Conservation (phyloP, 1,139 yeast species). For the Maudiozyma humilis region DNA sequence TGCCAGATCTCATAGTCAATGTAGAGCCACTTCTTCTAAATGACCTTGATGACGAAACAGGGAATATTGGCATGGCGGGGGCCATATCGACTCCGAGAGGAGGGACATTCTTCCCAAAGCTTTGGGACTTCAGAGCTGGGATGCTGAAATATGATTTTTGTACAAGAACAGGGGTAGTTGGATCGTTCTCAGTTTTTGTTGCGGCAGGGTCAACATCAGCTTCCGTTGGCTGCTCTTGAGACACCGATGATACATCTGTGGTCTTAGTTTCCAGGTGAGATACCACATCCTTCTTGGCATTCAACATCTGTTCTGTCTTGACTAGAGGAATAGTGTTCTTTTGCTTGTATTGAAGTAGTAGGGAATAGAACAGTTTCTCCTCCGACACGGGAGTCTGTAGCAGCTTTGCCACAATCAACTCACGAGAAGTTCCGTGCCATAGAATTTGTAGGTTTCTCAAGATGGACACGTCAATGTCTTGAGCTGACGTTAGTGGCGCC, state of each 20-base stretch:
- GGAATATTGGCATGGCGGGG: conserved; percentile 19
- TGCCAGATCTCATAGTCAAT: conserved; percentile 13
- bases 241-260: too few species aligned
- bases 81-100: conserved; percentile 7
- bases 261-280: neutral
- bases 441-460: conserved; percentile 76
- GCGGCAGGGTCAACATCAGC: neutral
- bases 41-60: conserved; percentile 25
- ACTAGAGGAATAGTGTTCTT: conserved; percentile 29
- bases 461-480: conserved; percentile 72
- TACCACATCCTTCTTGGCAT: neutral
- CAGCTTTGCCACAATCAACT: conserved; percentile 51
- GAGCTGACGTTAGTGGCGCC: conserved; percentile 35
- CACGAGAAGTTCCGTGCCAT: conserved; percentile 79
- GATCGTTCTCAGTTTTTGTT: conserved; percentile 6
- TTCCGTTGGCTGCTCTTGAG: neutral
- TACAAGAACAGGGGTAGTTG: conserved; percentile 23
- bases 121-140: conserved; percentile 16
- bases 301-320: conserved; percentile 6
- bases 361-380: conserved; percentile 83
- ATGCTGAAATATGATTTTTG: conserved; percentile 30
- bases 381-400: conserved; percentile 56
- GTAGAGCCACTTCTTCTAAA: conserved; percentile 23
- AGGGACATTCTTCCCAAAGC: conserved; percentile 7
- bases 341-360: conserved; percentile 74